phyloP scores from a whole-genome alignment of 805 yeast genomes.

The Debaryomyces tyrocola region DNA sequence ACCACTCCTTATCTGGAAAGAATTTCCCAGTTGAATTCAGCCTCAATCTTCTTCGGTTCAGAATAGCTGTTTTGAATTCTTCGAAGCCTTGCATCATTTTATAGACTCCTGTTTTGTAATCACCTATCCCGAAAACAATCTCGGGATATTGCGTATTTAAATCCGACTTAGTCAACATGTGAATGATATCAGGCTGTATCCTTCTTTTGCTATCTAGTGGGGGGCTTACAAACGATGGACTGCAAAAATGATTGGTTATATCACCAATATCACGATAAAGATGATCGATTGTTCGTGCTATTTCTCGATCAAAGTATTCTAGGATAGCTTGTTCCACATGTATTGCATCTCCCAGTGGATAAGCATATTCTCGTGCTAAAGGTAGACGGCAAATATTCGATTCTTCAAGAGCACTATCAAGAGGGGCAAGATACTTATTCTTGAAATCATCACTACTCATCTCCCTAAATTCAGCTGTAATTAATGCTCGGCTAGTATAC shows the following conservation, averaged over 20 bases:
- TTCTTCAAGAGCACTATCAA: background rate
- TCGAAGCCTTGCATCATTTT: constrained; percentile 1
- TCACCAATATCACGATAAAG: too few species aligned
- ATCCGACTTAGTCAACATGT: too few species aligned
- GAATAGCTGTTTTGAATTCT: constrained; percentile 1
- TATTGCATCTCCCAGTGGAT: background rate
- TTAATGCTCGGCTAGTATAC: background rate
- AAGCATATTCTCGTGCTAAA: background rate
- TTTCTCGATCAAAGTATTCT: background rate
- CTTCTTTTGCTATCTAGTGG: too few species aligned
- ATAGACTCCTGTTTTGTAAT: background rate
- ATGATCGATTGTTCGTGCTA: background rate
- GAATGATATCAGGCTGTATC: too few species aligned
- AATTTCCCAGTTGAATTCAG: constrained; percentile 1
- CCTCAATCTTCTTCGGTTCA: constrained; percentile 1
- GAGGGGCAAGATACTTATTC: background rate
- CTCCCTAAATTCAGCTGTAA: constrained; percentile 1
- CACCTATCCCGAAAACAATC: constrained; percentile 1
- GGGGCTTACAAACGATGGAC: too few species aligned
- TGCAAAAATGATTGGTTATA: too few species aligned
- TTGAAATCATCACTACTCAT: constrained; percentile 1
- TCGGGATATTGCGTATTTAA: too few species aligned
- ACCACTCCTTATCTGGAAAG: background rate
- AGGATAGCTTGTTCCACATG: background rate
- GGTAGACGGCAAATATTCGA: background rate